Base-by-base conservation (phyloP, 805 yeast genomes). In the Wickerhamiella kurtzmanii region DNA sequence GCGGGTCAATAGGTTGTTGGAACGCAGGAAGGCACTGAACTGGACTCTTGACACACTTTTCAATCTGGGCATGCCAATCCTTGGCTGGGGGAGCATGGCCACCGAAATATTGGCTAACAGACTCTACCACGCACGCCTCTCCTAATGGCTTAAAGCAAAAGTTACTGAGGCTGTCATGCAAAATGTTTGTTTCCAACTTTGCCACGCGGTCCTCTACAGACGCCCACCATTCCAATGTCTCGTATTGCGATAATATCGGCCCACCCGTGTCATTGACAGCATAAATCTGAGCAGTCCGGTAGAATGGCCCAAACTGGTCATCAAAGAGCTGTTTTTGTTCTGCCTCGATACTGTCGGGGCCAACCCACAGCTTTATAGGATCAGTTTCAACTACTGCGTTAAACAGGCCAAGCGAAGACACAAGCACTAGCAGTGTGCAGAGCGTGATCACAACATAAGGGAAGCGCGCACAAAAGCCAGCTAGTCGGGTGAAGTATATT, bases 321-420 rank as follows among this genome's bases (percentile, higher is more conserved):
- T 92, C 96, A 60, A 77, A 89, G 54, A 53, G 78, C 46, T 70
- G 66, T 56, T 80, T 79, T 56, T 89, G 80, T 38, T 73, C 65
- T 46, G 71, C 79, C 11, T 87, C 86, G 2, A 75, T 77, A 8
- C 92, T 82, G 18, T 67, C 58, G 2, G 88, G 79, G 53, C 92
- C 80, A 0, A 92, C 97, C 98, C 98, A 89, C 25, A 89, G 66
- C 51, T 80, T 77, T 2, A 82, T 75, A 0, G 98, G 97, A 53
- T 83, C 70, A 2, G 77, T 77, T 59, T 88, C 96, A 22, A 88
- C 67, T 41, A 76, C 63, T 56, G 79, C 68, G 45, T 66, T 62
- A 4, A 62, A 55, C 41, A 77, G 64, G 5, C 83, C 85, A 0
- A 72, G 59, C 1, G 82, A 71, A 15, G 81, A 55, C 0, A 74